Conservation (phyloP, 1,139 yeast species). For the Yamadazyma sp. region DNA sequence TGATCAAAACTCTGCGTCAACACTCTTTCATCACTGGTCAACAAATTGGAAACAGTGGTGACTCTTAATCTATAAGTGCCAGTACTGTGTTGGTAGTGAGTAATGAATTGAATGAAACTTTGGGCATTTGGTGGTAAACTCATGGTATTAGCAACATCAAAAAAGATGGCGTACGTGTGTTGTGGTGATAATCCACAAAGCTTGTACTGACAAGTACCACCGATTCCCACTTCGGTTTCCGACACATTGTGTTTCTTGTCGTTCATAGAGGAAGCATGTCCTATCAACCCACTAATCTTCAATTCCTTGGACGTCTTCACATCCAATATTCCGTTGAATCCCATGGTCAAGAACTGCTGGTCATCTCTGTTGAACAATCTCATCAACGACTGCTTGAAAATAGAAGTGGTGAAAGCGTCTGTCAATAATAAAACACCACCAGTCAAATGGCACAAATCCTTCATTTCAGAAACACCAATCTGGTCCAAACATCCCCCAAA, state of each 20-base stretch:
- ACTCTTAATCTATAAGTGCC: conserved; percentile 87
- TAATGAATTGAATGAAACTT: conserved; percentile 66
- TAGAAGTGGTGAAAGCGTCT: conserved; percentile 95
- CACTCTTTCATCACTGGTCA: conserved; percentile 51
- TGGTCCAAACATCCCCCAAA: conserved; percentile 96
- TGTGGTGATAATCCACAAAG: conserved; percentile 82
- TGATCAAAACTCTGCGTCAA: conserved; percentile 83
- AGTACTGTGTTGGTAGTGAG: conserved; percentile 76
- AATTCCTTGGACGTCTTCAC: conserved; percentile 87
- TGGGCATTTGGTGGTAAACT: conserved; percentile 48
- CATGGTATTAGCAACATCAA: conserved; percentile 68
- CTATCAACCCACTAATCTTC: conserved; percentile 89
- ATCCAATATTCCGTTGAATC: conserved; percentile 82
- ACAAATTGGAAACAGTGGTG: conserved; percentile 76
- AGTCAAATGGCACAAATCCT: conserved; percentile 79
- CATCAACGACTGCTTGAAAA: conserved; percentile 90
- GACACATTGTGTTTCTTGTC: conserved; percentile 71
- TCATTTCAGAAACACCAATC: conserved; percentile 97
- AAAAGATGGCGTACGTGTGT: conserved; percentile 83
- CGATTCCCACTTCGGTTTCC: conserved; percentile 90
- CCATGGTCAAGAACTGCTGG: conserved; percentile 82
- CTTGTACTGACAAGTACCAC: conserved; percentile 87
- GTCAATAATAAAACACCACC: conserved; percentile 92
- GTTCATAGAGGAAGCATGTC: conserved; percentile 81
- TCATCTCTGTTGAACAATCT: conserved; percentile 84